Conservation (phyloP, 805 yeast genomes). For the Tetrapisispora arboricola region DNA sequence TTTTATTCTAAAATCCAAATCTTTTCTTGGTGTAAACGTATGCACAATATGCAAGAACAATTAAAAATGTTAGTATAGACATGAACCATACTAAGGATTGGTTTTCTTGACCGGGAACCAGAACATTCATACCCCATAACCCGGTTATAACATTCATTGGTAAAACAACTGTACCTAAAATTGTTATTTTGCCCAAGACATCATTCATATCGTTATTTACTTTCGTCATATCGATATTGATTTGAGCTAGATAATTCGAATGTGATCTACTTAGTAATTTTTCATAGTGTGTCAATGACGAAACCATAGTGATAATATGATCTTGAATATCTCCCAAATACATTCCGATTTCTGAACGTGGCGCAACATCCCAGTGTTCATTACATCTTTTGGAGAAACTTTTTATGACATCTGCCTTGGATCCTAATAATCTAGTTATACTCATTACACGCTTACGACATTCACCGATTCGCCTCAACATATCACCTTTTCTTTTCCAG, state of each 20-base stretch:
- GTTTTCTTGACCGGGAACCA: constrained; percentile 83
- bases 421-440: constrained; percentile 68
- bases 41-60: constrained; percentile 36
- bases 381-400: constrained; percentile 88
- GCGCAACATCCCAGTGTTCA: constrained; percentile 73
- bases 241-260: constrained; percentile 90
- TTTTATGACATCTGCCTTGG: constrained; percentile 95
- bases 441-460: constrained; percentile 93
- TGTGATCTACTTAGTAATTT: constrained; percentile 90
- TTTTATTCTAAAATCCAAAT: constrained; percentile 25
- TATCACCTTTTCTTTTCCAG: constrained; percentile 90
- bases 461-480: constrained; percentile 91
- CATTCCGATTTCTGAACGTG: constrained; percentile 82
- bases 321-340: constrained; percentile 96
- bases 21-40: constrained; percentile 40
- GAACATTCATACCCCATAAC: constrained; percentile 96
- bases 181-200: constrained; percentile 85
- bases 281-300: constrained; percentile 87
- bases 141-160: constrained; percentile 96
- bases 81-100: constrained; percentile 61
- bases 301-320: constrained; percentile 95
- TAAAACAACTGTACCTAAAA: constrained; percentile 86
- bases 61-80: constrained; percentile 38
- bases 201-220: constrained; percentile 97
- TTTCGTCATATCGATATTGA: constrained; percentile 94